These are phyloP conservation scores for Dioscorea alata DNA, from an alignment of 106 monocot species.

Conservation along the genomic window DNA sequence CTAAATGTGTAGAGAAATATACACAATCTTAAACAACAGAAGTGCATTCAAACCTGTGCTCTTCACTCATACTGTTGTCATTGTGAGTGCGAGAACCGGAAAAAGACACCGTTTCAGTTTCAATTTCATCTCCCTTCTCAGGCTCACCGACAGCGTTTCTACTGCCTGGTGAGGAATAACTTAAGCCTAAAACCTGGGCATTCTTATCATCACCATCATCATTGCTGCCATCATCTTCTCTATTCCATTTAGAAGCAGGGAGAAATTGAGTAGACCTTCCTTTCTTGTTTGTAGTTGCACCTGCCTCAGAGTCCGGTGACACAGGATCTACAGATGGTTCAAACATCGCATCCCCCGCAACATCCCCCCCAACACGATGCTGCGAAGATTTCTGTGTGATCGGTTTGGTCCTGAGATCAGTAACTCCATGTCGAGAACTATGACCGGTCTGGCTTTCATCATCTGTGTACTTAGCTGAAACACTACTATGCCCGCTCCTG, in stretches of 20 bases:
- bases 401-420: constrained; percentile 8
- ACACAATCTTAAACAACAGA: neutral
- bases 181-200: constrained; percentile 48
- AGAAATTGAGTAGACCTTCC: constrained; percentile 54
- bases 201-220: constrained; percentile 59
- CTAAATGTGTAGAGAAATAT: neutral
- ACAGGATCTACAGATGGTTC: constrained; percentile 17
- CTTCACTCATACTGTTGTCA: constrained; percentile 67
- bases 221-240: constrained; percentile 80
- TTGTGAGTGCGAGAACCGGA: constrained; percentile 18
- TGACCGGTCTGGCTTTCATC: constrained; percentile 22
- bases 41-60: constrained; percentile 54
- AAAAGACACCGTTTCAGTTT: constrained; percentile 38
- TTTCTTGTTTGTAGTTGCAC: constrained; percentile 33
- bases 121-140: constrained; percentile 31
- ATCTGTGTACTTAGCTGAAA: constrained; percentile 27
- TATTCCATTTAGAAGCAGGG: constrained; percentile 83
- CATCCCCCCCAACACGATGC: constrained; percentile 24
- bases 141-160: constrained; percentile 45
- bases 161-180: constrained; percentile 88
- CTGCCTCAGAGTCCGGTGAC: constrained; percentile 25
- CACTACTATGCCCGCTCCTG: constrained; percentile 30
- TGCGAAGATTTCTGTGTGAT: constrained; percentile 4
- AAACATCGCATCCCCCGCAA: constrained; percentile 13
- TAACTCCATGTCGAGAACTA: constrained; percentile 24